Evolutionary conservation across 768 basidiomycete genomes (phyloP), one percentile per base, ranked within the genome.

Genomic region (Mycena maculata): DNA sequence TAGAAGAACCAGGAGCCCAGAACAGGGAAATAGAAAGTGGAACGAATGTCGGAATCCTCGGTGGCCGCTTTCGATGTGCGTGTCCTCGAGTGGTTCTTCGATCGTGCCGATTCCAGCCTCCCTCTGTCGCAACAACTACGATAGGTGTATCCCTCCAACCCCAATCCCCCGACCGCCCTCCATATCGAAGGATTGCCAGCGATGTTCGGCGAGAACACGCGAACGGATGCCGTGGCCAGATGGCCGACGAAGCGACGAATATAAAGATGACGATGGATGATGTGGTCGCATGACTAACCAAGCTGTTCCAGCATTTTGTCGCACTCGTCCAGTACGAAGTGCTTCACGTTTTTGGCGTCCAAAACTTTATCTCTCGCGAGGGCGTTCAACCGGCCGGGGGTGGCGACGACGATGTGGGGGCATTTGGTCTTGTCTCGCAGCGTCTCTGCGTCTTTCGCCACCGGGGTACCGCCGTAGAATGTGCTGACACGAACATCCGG

Each of bases 271-370:
- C 76, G 83, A 83, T 80, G 78, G 78, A 82, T 80, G 80, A 79
- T 77, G 80, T 78, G 81, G 76, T 85, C 87, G 90, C 86, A 90
- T 81, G 88, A 99, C 98, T 98, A 94, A 99, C 98, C 98, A 85
- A 99, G 96, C 90, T 96, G 93, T 88, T 99, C 98, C 79, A 99
- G 92, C 95, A 99, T 98, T 90, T 99, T 99, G 88, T 99, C 98
- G 88, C 98, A 99, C 85, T 99, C 98, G 88, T 99, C 98, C 80
- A 99, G 86, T 63, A 98, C 96, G 82, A 99, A 99, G 85, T 99
- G 97, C 84, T 99, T 99, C 81, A 99, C 95, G 76, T 94, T 91
- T 82, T 93, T 93, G 71, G 94, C 93, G 77, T 98, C 95, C 81
- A 99, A 80, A 74, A 92, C 88, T 86, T 99, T 99, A 83, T 99